These are phyloP conservation scores for Xerocomellus amylosporus DNA, from an alignment of 768 basidiomycete genomes.

Conservation along the genomic window DNA sequence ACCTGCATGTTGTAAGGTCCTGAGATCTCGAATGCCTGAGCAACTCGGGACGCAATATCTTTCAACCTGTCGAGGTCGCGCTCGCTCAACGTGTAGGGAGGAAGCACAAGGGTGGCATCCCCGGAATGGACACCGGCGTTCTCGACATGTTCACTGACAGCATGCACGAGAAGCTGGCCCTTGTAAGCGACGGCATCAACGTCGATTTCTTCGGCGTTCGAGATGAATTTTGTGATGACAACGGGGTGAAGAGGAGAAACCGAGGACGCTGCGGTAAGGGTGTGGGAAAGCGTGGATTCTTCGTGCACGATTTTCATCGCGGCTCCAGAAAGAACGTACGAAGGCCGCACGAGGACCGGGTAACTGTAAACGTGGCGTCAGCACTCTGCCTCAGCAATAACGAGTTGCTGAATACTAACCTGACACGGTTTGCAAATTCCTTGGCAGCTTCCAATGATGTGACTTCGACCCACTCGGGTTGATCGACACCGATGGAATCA, in stretches of 20 bases:
- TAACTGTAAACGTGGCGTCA: constrained; percentile 52
- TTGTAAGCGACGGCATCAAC: constrained; percentile 95
- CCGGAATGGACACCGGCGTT: constrained; percentile 99
- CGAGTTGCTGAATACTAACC: constrained; percentile 31
- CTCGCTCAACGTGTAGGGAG: constrained; percentile 78
- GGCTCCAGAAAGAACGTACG: constrained; percentile 96
- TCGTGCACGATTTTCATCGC: constrained; percentile 99
- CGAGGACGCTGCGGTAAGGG: constrained; percentile 92
- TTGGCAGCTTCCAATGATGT: constrained; percentile 87
- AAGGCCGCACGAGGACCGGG: constrained; percentile 96
- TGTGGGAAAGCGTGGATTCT: constrained; percentile 84
- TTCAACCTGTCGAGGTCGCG: constrained; percentile 85
- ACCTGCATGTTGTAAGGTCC: constrained; percentile 99
- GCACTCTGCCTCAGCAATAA: not conserved
- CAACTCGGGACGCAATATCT: constrained; percentile 92
- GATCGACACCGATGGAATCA: constrained; percentile 92
- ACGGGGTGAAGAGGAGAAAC: constrained; percentile 98
- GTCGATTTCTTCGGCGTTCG: constrained; percentile 96
- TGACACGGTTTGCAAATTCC: constrained; percentile 82
- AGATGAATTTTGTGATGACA: constrained; percentile 98
- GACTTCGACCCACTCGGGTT: constrained; percentile 94
- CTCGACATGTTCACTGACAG: constrained; percentile 97
- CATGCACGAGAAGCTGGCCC: constrained; percentile 89
- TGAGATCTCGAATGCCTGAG: constrained; percentile 90
- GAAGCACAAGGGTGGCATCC: constrained; percentile 95